Base-by-base conservation (phyloP, 257 asterid species). In the Fraxinus americana region DNA sequence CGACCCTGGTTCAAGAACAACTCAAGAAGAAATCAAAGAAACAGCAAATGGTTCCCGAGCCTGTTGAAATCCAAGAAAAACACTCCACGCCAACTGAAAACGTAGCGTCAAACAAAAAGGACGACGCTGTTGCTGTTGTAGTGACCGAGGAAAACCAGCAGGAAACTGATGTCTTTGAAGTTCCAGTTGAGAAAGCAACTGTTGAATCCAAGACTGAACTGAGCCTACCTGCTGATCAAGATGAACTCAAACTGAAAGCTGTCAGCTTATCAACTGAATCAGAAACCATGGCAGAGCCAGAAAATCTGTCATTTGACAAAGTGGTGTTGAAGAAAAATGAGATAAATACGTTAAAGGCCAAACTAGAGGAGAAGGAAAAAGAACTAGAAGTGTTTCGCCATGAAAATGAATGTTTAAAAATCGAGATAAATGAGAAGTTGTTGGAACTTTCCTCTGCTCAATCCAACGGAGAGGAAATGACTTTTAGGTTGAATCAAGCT, bases 151-250 rank as follows among this genome's bases (percentile, higher is more conserved):
- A 88, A 50, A 75, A 82, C 75, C 83, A 84, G 79, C 79, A 78
- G 74, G 96, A 86, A 83, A 91, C 95, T 0, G 98, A 91, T 66
- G 97, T 93, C 77, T 93, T 88, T 30, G 97, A 91, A 82, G 93
- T 91, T 75, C 93, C 89, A 1, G 11, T 87, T n/a, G 89, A 82
- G 86, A 85, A 87, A 80, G 73, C 45, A 63, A 50, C 85, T 0
- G 69, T 83, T 74, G 91, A 85, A 54, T 73, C 89, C 67, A 81
- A 73, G 50, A 75, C 75, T 39, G 85, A 79, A 48, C 35, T 30
- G 3, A 59, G 54, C 38, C 65, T 77, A 39, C 84, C 84, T 5
- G 72, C 67, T 41, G 87, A 74, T 71, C 88, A 86, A 70, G 84
- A 84, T 25, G 89, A 85, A 75, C 75, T 77, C 54, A 79, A 82